A percentile compares a stretch with the other conserved stretches of the same genome.
Evolutionary conservation across 108 stramenopile species (phyloP).

Genomic region (Skeletonema grethae): DNA sequence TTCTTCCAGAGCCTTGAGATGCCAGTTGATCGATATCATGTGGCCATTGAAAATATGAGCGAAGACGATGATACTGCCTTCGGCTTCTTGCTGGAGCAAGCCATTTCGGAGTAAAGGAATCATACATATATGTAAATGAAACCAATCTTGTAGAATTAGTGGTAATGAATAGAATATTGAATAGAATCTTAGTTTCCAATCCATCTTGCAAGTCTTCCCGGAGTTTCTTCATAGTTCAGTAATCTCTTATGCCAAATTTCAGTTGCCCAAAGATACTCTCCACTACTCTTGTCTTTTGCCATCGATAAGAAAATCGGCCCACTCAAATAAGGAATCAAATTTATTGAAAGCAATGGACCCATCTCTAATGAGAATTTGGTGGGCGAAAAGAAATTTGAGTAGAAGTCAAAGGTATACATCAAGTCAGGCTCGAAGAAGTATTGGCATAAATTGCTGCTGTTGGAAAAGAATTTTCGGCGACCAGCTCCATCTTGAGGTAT

Average conservation of each 20-base stretch:
- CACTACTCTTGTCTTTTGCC: slow-evolving; percentile 43
- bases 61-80: slow-evolving; percentile 52
- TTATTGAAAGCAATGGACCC: slow-evolving; percentile 37
- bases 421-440: slow-evolving; percentile 47
- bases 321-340: slow-evolving; percentile 54
- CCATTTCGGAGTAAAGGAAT: slow-evolving; percentile 34
- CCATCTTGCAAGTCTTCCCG: slow-evolving; percentile 21
- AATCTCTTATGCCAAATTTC: slow-evolving; percentile 50
- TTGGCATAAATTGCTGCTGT: slow-evolving; percentile 33
- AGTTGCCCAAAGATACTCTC: slow-evolving; percentile 49
- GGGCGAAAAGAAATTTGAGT: slow-evolving; percentile 49
- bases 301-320: slow-evolving; percentile 53
- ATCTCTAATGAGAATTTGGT: slow-evolving; percentile 36
- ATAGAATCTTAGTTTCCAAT: background rate
- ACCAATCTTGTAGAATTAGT: background rate
- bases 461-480: slow-evolving; percentile 49
- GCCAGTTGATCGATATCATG: slow-evolving; percentile 40
- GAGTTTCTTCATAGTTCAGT: slow-evolving; percentile 20
- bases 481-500: slow-evolving; percentile 39
- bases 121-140: background rate
- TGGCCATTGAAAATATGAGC: slow-evolving; percentile 41
- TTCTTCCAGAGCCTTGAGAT: slow-evolving; percentile 46
- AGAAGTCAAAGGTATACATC: slow-evolving; percentile 54
- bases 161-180: background rate
- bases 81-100: slow-evolving; percentile 45